Conservation (phyloP, 23 red algal species). For the Gracilaria vermiculophylla region DNA sequence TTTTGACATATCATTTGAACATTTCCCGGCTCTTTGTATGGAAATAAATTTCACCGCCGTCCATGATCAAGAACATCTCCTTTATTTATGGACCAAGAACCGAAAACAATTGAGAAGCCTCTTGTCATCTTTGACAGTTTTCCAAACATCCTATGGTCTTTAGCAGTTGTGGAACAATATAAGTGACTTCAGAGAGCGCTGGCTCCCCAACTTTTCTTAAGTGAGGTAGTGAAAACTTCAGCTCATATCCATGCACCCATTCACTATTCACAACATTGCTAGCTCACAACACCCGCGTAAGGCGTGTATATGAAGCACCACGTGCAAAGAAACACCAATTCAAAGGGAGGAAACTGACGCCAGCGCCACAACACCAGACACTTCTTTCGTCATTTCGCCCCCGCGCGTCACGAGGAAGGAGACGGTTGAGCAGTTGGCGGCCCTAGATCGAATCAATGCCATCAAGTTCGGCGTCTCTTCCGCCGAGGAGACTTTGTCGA, state of each 20-base stretch:
- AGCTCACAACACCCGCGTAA: background rate
- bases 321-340: background rate
- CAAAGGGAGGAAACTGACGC: background rate
- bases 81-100: no score
- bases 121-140: no score
- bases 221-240: background rate
- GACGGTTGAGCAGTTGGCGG: constrained; percentile 3
- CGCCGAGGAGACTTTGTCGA: constrained; percentile 68
- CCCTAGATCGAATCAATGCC: constrained; percentile 59
- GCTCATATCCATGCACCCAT: no score
- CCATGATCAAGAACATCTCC: no score
- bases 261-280: background rate
- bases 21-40: no score
- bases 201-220: background rate
- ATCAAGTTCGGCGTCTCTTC: constrained; percentile 79
- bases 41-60: no score
- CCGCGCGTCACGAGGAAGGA: constrained; percentile 49
- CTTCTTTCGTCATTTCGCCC: background rate
- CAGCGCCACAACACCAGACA: background rate
- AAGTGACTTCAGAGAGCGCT: background rate
- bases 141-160: no score
- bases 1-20: no score
- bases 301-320: background rate
- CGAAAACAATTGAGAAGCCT: no score
- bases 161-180: no score